phyloP scores from a whole-genome alignment of 345 rosid species.

The Hibiscus syriacus region DNA sequence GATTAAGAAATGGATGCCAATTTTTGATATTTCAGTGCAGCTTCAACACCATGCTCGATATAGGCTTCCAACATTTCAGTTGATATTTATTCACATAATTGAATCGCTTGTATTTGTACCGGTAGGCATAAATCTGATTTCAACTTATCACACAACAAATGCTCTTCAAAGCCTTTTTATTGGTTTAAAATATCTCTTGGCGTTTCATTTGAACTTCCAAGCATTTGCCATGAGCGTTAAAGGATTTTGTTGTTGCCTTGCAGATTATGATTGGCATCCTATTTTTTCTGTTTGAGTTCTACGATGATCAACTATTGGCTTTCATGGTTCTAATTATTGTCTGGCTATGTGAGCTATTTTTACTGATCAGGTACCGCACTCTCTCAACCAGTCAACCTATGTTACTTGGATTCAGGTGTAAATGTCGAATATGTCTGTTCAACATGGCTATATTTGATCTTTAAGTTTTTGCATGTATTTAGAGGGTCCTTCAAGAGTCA shows the following conservation, averaged over 20 bases:
- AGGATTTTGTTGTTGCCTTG: slow-evolving; percentile 19
- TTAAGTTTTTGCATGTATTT: not conserved
- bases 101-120: slow-evolving; percentile 99
- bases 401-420: not conserved
- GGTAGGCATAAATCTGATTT: slow-evolving; percentile 28
- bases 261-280: slow-evolving; percentile 99
- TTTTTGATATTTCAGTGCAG: slow-evolving; percentile 66
- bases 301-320: slow-evolving; percentile 95
- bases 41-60: slow-evolving; percentile 99
- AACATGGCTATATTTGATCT: no score
- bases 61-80: slow-evolving; percentile 89
- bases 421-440: not conserved
- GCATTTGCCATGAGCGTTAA: not conserved
- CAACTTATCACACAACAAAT: not conserved
- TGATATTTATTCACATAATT: slow-evolving; percentile 90
- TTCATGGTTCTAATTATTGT: slow-evolving; percentile 96
- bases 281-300: slow-evolving; percentile 91
- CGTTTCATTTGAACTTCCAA: no score
- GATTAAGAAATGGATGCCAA: not conserved
- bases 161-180: not conserved
- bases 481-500: not conserved
- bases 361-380: slow-evolving; percentile 68
- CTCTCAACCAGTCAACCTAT: slow-evolving; percentile 10
- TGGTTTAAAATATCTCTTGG: not conserved
- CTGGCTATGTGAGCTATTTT: slow-evolving; percentile 93